These are phyloP conservation scores for Arachis monticola DNA, from an alignment of 331 rosid genomes.

Conservation along the genomic window DNA sequence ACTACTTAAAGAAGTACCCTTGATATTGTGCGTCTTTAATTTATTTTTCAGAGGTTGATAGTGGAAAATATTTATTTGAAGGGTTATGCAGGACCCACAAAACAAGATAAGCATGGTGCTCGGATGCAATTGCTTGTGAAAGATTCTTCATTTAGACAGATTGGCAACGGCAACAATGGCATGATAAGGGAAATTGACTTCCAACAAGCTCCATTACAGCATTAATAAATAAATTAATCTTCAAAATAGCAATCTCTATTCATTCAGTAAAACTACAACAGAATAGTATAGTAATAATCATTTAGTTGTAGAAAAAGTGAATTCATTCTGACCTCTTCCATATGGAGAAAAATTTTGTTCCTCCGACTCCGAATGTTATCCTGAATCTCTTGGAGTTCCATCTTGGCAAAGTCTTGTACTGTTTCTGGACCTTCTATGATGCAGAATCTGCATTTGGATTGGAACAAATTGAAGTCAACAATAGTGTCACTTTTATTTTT, in stretches of 20 bases:
- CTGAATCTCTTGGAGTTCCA: conserved; percentile 91
- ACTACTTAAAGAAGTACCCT: background rate
- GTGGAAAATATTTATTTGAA: background rate
- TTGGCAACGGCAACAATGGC: background rate
- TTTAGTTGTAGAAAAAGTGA: background rate
- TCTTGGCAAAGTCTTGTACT: conserved; percentile 81
- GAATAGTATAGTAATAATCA: background rate
- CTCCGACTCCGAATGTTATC: conserved; percentile 92
- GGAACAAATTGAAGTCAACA: background rate
- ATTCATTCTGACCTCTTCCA: conserved; percentile 82
- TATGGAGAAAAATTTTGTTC: conserved; percentile 88
- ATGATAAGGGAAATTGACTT: background rate
- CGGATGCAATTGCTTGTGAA: background rate
- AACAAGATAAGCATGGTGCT: background rate
- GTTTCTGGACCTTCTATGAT: conserved; percentile 97
- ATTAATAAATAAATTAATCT: background rate
- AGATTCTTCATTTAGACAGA: background rate
- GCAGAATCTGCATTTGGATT: conserved; percentile 65
- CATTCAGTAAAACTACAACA: background rate
- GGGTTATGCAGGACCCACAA: background rate
- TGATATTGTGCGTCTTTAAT: background rate
- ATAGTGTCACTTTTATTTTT: background rate
- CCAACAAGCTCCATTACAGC: background rate
- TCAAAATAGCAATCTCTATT: background rate
- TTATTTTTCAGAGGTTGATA: background rate